Percentiles rank a stretch among this genome's conserved stretches.
phyloP scores from a whole-genome alignment of 495 filamentous ascomycete genomes.

The Xylaria sp. region DNA sequence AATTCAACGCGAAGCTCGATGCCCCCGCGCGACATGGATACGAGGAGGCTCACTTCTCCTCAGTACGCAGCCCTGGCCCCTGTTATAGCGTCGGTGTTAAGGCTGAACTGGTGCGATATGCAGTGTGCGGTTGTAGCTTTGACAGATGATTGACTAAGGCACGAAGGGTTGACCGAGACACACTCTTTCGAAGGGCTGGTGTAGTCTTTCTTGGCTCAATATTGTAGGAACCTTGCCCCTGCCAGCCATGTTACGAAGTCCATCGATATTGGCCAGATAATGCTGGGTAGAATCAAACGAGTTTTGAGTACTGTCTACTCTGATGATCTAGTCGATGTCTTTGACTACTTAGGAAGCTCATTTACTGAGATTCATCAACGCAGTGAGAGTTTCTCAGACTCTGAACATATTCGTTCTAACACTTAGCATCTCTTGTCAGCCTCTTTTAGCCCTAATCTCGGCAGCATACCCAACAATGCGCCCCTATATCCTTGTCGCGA shows the following conservation, averaged over 20 bases:
- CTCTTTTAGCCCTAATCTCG: neutral
- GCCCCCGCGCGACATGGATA: neutral
- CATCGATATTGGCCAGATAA: neutral
- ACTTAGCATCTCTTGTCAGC: neutral
- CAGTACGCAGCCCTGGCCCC: neutral
- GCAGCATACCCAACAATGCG: neutral
- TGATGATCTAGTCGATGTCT: neutral
- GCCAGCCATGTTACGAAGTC: neutral
- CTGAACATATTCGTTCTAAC: neutral
- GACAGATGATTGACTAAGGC: slow-evolving; percentile 14
- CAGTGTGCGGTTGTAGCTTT: neutral
- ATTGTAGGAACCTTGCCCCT: neutral
- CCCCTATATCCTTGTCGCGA: neutral
- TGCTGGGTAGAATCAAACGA: neutral
- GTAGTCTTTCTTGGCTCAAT: slow-evolving; percentile 9
- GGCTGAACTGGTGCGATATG: slow-evolving; percentile 8
- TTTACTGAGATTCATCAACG: neutral
- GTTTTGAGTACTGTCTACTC: neutral
- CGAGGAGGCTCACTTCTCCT: slow-evolving; percentile 8
- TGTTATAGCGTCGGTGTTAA: slow-evolving; percentile 17
- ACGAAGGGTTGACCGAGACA: neutral
- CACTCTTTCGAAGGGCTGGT: slow-evolving; percentile 3
- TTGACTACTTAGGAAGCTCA: neutral
- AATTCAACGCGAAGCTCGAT: neutral
- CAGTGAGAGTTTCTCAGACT: neutral